Base-by-base conservation (phyloP, 2,329 filamentous ascomycete genomes). In the Fusarium marasasianum region DNA sequence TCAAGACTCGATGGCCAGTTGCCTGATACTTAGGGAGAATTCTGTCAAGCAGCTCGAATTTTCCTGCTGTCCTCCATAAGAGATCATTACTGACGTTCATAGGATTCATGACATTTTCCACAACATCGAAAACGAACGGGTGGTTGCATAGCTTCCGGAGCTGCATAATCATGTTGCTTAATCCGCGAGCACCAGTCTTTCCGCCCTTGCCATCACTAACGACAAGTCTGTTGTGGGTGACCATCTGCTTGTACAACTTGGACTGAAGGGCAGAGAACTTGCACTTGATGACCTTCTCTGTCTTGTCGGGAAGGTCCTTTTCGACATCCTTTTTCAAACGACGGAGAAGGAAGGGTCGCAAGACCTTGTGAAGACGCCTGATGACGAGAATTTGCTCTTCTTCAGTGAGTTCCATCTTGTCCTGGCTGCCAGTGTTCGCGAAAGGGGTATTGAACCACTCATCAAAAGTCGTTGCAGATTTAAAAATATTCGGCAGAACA, bases 141-240 rank as follows among this genome's bases (percentile, higher is more conserved):
- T 99, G 96, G 82, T 99, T 99, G 86, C 96, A 99, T 57, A 99
- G 91, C 85, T 99, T 99, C 80, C 96, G 93, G 80, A 99, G 86
- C 85, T 99, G 96, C 96, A 99, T 99, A 71, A 99, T 94, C 95
- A 99, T 99, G 85, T 99, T 99, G 88, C 96, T 98, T 72, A 99
- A 86, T 82, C 96, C 96, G 81, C 95, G 94, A 84, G 97, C 93
- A 76, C 93, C 94, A 53, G 94, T 95, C 90, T 98, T 98, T 79
- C 95, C 95, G 72, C 95, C 95, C 85, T 98, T 98, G 79, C 94
- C 95, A 80, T 98, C 96, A 82, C 94, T 95, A 79, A 99, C 95
- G 77, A 94, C 92, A 81, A 99, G 92, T 82, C 93, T 96, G 85
- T 98, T 97, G 85, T 98, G 94, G 3, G 93, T 97, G 69, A 98